Base-by-base conservation (phyloP, 2,329 filamentous ascomycete species). In the Microdochium paspali region DNA sequence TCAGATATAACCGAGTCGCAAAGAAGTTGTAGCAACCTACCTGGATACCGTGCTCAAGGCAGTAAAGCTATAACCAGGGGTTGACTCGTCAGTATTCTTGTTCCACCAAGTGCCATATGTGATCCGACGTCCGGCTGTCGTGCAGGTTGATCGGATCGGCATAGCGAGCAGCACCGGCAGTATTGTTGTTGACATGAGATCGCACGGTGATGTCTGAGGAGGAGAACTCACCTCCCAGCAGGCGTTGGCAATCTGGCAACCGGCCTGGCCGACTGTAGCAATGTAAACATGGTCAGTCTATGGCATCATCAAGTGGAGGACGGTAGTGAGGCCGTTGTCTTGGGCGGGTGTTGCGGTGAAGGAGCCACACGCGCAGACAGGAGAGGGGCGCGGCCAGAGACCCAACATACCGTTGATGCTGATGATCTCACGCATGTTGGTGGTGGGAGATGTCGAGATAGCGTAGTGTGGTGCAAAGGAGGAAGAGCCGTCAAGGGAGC, bases 181-280 rank as follows among this genome's bases (percentile, higher is more conserved):
- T 23, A 50, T 44, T 46, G 45, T 47, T 10, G n/a, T 24, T 21
- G 15, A 1, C 13, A 21, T 25, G 13, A 12, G 25, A 24, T 15
- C 25, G 4, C 20, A 24, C 3, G 13, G 26, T 15, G 44, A 5
- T 30, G n/a, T 13, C 51, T 15, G 23, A 35, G 47, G 44, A 53
- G 44, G 50, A 51, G 63, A 65, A 78, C 88, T 78, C 77, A 98
- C 93, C 90, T 98, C 93, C 93, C 93, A 98, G 84, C 93, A 97
- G 63, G 93, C 93, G 80, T 98, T 98, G 77, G 91, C 93, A 68
- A 98, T 98, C 73, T 98, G 93, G 84, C 93, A 97, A 86, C 93
- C 93, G 70, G 93, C 93, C 83, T 98, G 93, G 76, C 93, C 93
- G 80, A 98, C 93, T 98, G 71, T 65, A 66, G 46, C 18, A 46